These are phyloP conservation scores for Mortierella claussenii DNA, from an alignment of 192 early-diverging fungal genomes.

Conservation along the genomic window DNA sequence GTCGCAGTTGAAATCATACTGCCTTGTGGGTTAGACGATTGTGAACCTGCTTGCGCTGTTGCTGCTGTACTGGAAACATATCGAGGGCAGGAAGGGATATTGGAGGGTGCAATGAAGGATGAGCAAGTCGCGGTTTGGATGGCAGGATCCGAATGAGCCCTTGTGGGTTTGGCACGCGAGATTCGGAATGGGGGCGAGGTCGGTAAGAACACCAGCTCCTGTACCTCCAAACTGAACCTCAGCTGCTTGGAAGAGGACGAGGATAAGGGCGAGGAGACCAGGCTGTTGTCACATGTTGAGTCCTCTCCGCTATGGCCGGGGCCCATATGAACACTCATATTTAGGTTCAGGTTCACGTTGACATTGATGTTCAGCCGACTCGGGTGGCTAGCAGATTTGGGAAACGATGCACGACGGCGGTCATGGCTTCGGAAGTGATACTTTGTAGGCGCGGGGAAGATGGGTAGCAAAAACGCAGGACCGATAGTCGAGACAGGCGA, in stretches of 20 bases:
- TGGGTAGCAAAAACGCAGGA: slow-evolving; percentile 8
- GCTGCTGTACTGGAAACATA: background rate
- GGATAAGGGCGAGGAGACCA: too few species aligned
- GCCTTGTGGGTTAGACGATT: too few species aligned
- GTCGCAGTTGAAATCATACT: slow-evolving; percentile 21
- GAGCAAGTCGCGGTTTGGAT: slow-evolving; percentile 23
- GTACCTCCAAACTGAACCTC: slow-evolving; percentile 47
- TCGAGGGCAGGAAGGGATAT: background rate
- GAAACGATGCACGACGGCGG: slow-evolving; percentile 43
- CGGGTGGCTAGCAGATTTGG: slow-evolving; percentile 35
- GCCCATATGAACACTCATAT: slow-evolving; percentile 2
- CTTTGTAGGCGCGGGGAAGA: slow-evolving; percentile 25
- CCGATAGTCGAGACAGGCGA: slow-evolving; percentile 5
- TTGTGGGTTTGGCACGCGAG: slow-evolving; percentile 38
- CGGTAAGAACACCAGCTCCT: slow-evolving; percentile 40
- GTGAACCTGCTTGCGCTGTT: slow-evolving; percentile 11
- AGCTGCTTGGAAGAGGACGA: slow-evolving; percentile 36
- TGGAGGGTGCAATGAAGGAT: slow-evolving; percentile 36
- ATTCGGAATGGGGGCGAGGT: slow-evolving; percentile 45
- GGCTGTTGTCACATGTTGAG: too few species aligned
- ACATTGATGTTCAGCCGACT: slow-evolving; percentile 16
- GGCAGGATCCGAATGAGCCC: slow-evolving; percentile 44
- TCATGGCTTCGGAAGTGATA: slow-evolving; percentile 42
- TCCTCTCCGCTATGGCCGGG: too few species aligned
- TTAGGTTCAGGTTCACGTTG: slow-evolving; percentile 16